A percentile compares a stretch with the other conserved stretches of the same genome.
Conservation (phyloP, 352 stramenopile species). For the Globisporangium parvum region DNA sequence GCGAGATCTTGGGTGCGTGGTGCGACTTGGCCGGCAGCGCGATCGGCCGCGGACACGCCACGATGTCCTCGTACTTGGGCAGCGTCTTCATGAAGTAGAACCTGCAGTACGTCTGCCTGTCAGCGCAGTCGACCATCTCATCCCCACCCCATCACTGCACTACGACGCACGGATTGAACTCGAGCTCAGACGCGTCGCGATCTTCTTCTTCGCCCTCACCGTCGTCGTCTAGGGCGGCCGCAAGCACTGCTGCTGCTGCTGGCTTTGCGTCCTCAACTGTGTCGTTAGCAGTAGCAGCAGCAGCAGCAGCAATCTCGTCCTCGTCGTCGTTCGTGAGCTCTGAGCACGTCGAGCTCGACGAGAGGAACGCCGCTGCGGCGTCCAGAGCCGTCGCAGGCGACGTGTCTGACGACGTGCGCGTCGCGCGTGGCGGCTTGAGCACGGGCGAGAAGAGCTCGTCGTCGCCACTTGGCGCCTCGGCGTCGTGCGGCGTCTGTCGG, state of each 20-base stretch:
- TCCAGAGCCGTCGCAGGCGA: constrained; percentile 34
- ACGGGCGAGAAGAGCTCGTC: constrained; percentile 70
- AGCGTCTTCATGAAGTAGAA: constrained; percentile 87
- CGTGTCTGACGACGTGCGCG: constrained; percentile 27
- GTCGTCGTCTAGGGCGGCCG: background rate
- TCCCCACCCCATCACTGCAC: too few species aligned
- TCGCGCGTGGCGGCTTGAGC: constrained; percentile 41
- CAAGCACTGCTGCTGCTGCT: too few species aligned
- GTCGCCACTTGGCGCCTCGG: constrained; percentile 10
- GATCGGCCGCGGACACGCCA: constrained; percentile 36
- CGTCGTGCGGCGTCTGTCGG: constrained; percentile 7
- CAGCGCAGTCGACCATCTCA: background rate
- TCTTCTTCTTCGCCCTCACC: constrained; percentile 25
- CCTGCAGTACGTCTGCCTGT: constrained; percentile 18
- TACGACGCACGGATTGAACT: constrained; percentile 77
- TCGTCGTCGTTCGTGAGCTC: constrained; percentile 25
- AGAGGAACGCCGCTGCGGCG: constrained; percentile 12
- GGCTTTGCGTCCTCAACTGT: background rate
- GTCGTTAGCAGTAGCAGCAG: constrained; percentile 6
- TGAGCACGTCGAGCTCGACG: constrained; percentile 14
- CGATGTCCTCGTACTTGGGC: constrained; percentile 72
- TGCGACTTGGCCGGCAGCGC: constrained; percentile 51
- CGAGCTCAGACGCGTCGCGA: constrained; percentile 38
- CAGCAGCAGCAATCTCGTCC: constrained; percentile 9
- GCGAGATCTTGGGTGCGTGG: constrained; percentile 60